Evolutionary conservation across 768 basidiomycete species (phyloP).

Genomic region (Hygrocybe coccinea): DNA sequence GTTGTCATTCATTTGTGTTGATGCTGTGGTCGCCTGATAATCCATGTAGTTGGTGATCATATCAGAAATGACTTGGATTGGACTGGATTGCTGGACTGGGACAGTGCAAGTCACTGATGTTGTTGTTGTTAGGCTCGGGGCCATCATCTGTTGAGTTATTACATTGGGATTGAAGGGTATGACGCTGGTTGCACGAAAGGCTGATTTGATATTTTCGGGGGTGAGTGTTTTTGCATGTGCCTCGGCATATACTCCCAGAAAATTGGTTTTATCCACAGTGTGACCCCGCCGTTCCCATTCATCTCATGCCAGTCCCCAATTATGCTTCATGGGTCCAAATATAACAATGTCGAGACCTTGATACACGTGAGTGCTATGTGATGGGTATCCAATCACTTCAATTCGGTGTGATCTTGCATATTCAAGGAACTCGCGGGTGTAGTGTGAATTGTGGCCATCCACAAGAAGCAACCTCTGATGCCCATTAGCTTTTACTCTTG

Average conservation of each 20-base stretch:
- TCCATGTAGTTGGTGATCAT: neutral
- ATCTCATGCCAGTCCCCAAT: constrained; percentile 13
- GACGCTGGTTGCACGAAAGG: constrained; percentile 20
- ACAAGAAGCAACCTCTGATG: neutral
- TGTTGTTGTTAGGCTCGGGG: constrained; percentile 21
- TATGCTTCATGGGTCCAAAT: constrained; percentile 11
- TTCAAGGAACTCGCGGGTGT: constrained; percentile 25
- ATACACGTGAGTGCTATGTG: constrained; percentile 24
- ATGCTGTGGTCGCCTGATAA: neutral
- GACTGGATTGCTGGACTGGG: constrained; percentile 11
- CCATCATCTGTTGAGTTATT: constrained; percentile 22
- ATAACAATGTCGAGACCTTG: constrained; percentile 18
- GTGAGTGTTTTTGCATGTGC: constrained; percentile 12
- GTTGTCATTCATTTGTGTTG: neutral
- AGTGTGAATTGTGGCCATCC: constrained; percentile 25
- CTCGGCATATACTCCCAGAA: constrained; percentile 19
- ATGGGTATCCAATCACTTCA: constrained; percentile 22
- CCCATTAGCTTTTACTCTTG: constrained; percentile 16
- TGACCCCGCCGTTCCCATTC: constrained; percentile 13
- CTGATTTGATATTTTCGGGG: constrained; percentile 11
- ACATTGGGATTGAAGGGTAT: constrained; percentile 17
- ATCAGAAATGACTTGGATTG: neutral
- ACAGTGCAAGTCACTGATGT: constrained; percentile 8
- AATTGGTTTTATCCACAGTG: constrained; percentile 26
- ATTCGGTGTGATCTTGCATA: constrained; percentile 28